Base-by-base conservation (phyloP, 2,329 filamentous ascomycete species). In the Cylindrodendrum hubeiense region DNA sequence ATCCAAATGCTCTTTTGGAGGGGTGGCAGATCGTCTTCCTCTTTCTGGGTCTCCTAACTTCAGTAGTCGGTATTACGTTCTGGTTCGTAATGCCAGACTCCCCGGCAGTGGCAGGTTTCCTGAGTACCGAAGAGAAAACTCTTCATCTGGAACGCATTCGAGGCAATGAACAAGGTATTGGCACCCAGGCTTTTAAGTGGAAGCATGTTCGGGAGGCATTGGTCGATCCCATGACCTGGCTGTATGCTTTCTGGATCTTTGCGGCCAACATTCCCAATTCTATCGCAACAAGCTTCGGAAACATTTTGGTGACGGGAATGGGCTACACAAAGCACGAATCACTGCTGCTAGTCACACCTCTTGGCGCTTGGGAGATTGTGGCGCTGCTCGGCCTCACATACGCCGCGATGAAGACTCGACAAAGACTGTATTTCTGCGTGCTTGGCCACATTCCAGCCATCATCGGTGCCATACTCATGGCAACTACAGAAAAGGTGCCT, bases 171-270 rank as follows among this genome's bases (percentile, higher is more conserved):
- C 67, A 69, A 17, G 67, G 67, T 12, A 69, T 69, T 10, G 67
- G 67, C 12, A 60, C 66, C 0, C 66, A 71, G 21, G 57, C 51
- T 1, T 71, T 71, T 39, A 71, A 71, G 17, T 69, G 67, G 66
- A 28, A 41, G 1, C 69, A 71, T 7, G 68, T 71, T 2, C 10
- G 33, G 3, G 69, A 71, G 39, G 69, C 69, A 9, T 15, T 71
- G 34, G 57, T 56, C 0, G 69, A 71, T 17, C 47, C 52, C 2
- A 69, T 71, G 66, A 71, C 68, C 3, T 71, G 69, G 68, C 34
- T 71, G 5, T 71, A 69, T 17, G 67, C 67, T 2, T 71, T 71
- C 30, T 71, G 68, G 68, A 54, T 69, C 1, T 71, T 71, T 51
- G 69, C 69, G 2, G 69, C 68, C 6, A 71, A 71, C 15, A 69